A percentile compares a stretch with the other conserved stretches of the same genome.
Conservation (phyloP, 2,329 filamentous ascomycete genomes). For the Scedosporium apiospermum region DNA sequence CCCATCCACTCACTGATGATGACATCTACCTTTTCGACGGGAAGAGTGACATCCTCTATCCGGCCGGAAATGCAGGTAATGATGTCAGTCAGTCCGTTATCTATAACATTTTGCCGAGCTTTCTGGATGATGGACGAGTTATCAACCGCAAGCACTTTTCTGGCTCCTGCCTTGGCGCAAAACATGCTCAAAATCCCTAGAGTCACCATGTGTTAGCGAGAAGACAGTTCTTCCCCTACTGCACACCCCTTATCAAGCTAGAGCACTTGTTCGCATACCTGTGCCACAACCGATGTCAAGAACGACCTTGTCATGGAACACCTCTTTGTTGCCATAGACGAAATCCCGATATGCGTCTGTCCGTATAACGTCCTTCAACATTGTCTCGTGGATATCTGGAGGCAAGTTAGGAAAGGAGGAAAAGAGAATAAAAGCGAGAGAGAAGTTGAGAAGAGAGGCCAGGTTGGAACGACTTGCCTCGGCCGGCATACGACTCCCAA, state of each 20-base stretch:
- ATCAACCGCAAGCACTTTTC: conserved; percentile 81
- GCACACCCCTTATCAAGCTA: conserved; percentile 11
- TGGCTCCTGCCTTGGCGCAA: conserved; percentile 80
- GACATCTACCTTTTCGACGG: conserved; percentile 76
- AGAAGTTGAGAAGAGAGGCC: conserved; percentile 2
- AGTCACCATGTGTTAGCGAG: not conserved
- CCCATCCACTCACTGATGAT: conserved; percentile 99
- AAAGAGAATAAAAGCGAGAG: too few species aligned
- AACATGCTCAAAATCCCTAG: conserved; percentile 85
- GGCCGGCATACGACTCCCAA: conserved; percentile 53
- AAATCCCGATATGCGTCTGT: conserved; percentile 93
- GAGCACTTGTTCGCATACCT: conserved; percentile 26
- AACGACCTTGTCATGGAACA: conserved; percentile 79
- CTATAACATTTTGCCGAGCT: conserved; percentile 73
- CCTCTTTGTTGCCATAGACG: conserved; percentile 80
- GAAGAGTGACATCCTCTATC: conserved; percentile 76
- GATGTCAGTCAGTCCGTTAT: conserved; percentile 62
- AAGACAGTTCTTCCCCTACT: not conserved
- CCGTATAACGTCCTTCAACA: conserved; percentile 83
- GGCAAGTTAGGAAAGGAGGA: not conserved
- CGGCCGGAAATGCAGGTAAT: conserved; percentile 78
- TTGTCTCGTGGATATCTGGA: conserved; percentile 86
- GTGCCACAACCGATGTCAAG: conserved; percentile 85
- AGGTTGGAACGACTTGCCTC: conserved; percentile 34
- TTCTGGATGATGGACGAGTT: conserved; percentile 85